Evolutionary conservation across 495 filamentous ascomycete genomes (phyloP), one percentile per base, ranked within the genome.

Genomic region (Annulohypoxylon nitens): DNA sequence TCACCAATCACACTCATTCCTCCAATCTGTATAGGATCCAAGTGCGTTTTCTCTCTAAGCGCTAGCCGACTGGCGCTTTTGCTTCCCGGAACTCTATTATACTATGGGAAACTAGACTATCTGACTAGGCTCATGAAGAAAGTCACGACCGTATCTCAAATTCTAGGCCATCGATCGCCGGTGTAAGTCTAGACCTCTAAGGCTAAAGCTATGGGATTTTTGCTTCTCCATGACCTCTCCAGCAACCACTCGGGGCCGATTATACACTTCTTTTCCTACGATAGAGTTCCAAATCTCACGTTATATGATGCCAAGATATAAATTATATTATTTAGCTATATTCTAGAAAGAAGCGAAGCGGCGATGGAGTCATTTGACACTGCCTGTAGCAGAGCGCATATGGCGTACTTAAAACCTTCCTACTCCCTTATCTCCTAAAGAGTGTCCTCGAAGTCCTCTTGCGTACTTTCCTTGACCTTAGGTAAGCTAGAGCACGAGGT

Each of bases 321-420:
- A 30, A 25, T 10, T 14, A 53, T 53, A 23, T 25, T 14, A 2
- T 53, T 53, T 11, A 54, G 50, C 25, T 54, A 33, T 33, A 5
- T 12, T 5, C 25, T n/a, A 54, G 50, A n/a, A 25, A 3, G 11
- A 51, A 51, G 23, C 8, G 11, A 12, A 25, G 18, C 20, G 25
- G 18, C 12, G 20, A 51, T 26, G 20, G 48, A 26, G 20, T 26
- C 23, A 51, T 54, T 20, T 25, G 20, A 1, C 20, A 26, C 12
- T 36, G 33, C 33, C 18, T 37, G 7, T n/a, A 57, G 6, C 11
- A 3, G 12, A 12, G 53, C 30, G 20, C 23, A 4, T 18, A 39
- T 39, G 34, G 54, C 54, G 33, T 58, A 58, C 54, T 20, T 58
- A 58, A 58, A 58, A n/a, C n/a, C 39, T 58, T 58, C 33, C n/a